phyloP scores from a whole-genome alignment of 192 early-diverging fungal species.

The Lobosporangium transversale region DNA sequence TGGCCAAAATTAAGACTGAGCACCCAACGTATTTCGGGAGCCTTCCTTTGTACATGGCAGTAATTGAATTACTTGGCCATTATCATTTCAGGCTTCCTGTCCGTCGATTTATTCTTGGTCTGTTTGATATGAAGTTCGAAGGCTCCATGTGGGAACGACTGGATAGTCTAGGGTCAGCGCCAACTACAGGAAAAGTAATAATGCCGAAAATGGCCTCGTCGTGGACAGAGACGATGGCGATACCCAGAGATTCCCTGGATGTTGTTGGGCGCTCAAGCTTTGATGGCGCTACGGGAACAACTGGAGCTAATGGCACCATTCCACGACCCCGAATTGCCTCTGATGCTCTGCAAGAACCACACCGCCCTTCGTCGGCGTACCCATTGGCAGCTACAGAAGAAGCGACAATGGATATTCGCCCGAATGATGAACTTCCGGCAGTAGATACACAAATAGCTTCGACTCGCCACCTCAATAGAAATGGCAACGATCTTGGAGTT shows the following conservation, averaged over 20 bases:
- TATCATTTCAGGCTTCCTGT: conserved; percentile 80
- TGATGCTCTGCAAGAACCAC: background rate
- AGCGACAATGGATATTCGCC: background rate
- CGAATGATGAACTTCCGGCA: background rate
- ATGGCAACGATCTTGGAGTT: background rate
- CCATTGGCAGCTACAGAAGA: background rate
- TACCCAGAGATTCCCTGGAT: background rate
- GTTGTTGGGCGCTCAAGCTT: background rate
- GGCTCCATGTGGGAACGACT: conserved; percentile 51
- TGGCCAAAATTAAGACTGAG: conserved; percentile 71
- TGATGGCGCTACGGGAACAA: conserved; percentile 3
- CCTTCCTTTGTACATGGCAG: conserved; percentile 66
- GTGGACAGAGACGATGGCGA: background rate
- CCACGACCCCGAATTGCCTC: background rate
- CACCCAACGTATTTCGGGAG: conserved; percentile 68
- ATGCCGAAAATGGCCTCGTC: background rate
- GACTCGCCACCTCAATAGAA: background rate
- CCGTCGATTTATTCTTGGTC: conserved; percentile 76
- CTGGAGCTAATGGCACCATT: background rate
- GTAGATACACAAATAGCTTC: background rate
- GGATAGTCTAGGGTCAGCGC: conserved; percentile 37
- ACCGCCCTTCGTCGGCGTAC: background rate
- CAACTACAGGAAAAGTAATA: background rate
- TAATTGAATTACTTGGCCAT: conserved; percentile 66
- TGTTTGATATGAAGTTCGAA: conserved; percentile 78